Evolutionary conservation across 2,329 filamentous ascomycete species (phyloP), one percentile per base, ranked within the genome.

Genomic region (Aureobasidium sp.): DNA sequence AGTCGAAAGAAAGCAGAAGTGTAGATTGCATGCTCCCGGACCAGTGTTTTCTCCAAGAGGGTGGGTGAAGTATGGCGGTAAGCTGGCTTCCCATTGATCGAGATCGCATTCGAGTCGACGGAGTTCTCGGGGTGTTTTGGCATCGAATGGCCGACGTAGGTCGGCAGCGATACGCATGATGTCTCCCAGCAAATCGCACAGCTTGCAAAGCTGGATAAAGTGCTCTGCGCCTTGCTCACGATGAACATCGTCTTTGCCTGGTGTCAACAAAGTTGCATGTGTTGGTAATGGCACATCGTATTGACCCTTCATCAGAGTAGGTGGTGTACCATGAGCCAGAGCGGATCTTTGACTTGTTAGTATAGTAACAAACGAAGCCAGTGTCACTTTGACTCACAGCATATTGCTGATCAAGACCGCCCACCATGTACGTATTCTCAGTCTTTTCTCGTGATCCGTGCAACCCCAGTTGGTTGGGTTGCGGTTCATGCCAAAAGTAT

Each of bases 361-460:
- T 11, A 41, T 25, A 10, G 14, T 24, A 6, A 3, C 3, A 3
- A 4, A 32, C 6, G 16, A 2, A 7, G 40, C 16, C 4, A 6
- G 22, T 5, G 4, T 32, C 12, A 7, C 2, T n/a, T n/a, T n/a
- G 4, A 42, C 38, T 25, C 4, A 52, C 38, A 42, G 30, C 30
- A 32, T 39, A 62, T 80, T 78, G 54, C 78, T 77, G 34, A 80
- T 76, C 2, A 80, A 67, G 2, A 79, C 74, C 4, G 74, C 77
- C 78, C 78, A 80, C 75, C 78, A 80, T 3, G 78, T 63, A 2
- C 75, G 73, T 25, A 76, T 74, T 6, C 78, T 70, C 14, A 76
- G 64, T 7, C 72, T 69, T 58, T 78, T 79, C 57, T 80, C 78
- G 29, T 69, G 66, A 1, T 68, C 68, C 1, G 73, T 72, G 1